Percentiles rank a stretch among this genome's conserved stretches.
phyloP scores from a whole-genome alignment of 495 filamentous ascomycete species.

The Penicillium crystallinum region DNA sequence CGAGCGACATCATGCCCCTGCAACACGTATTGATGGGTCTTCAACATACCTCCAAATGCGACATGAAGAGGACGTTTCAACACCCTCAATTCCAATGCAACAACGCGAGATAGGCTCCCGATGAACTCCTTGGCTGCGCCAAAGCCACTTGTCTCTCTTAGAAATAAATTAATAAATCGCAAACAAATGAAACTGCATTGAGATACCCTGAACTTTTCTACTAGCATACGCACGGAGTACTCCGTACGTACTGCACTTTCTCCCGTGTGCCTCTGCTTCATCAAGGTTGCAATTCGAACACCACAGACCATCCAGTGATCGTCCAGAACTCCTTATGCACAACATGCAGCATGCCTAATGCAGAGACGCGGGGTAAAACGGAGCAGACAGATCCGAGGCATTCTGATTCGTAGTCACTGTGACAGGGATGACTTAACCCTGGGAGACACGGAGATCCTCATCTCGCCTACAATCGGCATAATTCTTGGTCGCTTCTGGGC shows the following conservation, averaged over 20 bases:
- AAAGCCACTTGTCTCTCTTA: background rate
- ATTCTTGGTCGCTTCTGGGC: too few species aligned
- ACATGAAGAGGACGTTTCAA: background rate
- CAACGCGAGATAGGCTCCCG: background rate
- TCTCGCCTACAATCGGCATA: too few species aligned
- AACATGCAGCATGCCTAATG: background rate
- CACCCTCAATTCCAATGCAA: conserved; percentile 4
- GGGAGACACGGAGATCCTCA: background rate
- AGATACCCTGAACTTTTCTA: background rate
- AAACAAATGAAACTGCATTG: background rate
- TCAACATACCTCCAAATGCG: conserved; percentile 6
- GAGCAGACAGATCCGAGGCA: background rate
- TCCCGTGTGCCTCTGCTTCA: background rate
- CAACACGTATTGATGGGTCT: background rate
- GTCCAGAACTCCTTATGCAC: background rate
- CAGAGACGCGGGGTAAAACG: background rate
- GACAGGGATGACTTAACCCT: background rate
- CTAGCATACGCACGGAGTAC: too few species aligned
- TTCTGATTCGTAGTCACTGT: background rate
- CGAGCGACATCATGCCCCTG: background rate
- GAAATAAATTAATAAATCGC: background rate
- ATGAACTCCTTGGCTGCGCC: background rate
- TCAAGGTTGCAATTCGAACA: background rate
- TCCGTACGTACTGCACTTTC: too few species aligned
- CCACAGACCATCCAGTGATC: background rate